These are phyloP conservation scores for Zygnema circumcarinatum DNA, from an alignment of 139 green algal species.

Conservation along the genomic window DNA sequence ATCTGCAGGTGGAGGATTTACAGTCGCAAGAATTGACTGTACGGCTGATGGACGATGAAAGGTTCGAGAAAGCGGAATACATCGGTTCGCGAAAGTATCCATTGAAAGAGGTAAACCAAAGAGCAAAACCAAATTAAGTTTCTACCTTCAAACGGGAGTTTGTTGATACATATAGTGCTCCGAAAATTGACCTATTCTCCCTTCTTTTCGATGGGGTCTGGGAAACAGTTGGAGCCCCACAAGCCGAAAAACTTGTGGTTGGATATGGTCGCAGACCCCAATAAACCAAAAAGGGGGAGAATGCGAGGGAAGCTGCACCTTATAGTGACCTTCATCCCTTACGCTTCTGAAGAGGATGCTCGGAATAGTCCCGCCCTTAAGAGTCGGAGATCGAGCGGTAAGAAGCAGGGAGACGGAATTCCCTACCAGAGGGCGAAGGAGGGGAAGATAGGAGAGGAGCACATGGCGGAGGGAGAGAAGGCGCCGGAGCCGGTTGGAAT, in stretches of 20 bases:
- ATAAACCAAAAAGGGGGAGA: conserved; percentile 4
- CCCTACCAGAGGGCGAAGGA: not conserved
- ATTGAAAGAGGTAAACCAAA: not conserved
- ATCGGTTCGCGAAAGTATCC: conserved; percentile 10
- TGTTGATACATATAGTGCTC: not conserved
- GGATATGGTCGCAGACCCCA: conserved; percentile 16
- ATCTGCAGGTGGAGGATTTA: conserved; percentile 44
- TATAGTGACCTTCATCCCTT: conserved; percentile 16
- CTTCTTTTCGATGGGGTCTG: not conserved
- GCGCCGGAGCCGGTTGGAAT: not conserved
- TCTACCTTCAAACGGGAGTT: not conserved
- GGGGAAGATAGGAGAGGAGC: not conserved
- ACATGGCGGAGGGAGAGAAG: not conserved
- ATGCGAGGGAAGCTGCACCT: conserved; percentile 15
- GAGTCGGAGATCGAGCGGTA: not conserved
- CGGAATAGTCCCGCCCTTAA: not conserved
- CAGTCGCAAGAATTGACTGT: conserved; percentile 21
- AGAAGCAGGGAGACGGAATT: not conserved
- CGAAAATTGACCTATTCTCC: too few relatives aligned
- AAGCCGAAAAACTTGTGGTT: conserved; percentile 31
- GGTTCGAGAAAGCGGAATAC: conserved; percentile 39
- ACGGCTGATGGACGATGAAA: conserved; percentile 29
- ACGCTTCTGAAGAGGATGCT: not conserved
- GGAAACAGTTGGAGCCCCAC: conserved; percentile 11
- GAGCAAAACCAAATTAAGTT: not conserved